Percentiles rank a stretch among this genome's conserved stretches.
phyloP scores from a whole-genome alignment of 2,329 filamentous ascomycete species.

The Alternaria postmessia region DNA sequence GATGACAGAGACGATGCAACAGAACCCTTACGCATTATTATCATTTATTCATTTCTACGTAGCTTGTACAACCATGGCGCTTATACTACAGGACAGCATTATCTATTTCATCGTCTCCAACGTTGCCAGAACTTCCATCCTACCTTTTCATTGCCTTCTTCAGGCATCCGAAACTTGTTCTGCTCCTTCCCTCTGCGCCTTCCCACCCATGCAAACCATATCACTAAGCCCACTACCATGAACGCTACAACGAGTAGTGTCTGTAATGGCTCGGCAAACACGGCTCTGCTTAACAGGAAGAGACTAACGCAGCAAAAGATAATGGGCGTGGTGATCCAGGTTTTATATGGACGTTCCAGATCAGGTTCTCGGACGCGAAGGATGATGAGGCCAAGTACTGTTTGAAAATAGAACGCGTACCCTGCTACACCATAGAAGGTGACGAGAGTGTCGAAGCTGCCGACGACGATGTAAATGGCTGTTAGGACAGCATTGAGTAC shows the following conservation, averaged over 20 bases:
- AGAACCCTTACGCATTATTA: not conserved
- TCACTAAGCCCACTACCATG: conserved; percentile 80
- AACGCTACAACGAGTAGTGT: conserved; percentile 87
- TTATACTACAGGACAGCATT: not conserved
- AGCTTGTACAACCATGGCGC: not conserved
- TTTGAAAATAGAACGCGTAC: conserved; percentile 97
- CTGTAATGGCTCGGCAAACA: conserved; percentile 91
- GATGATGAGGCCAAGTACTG: conserved; percentile 91
- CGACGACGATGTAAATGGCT: conserved; percentile 78
- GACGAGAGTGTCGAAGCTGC: conserved; percentile 89
- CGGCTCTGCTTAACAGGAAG: conserved; percentile 85
- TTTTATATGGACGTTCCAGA: conserved; percentile 89
- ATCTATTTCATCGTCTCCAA: conserved; percentile 42
- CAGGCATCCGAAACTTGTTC: conserved; percentile 33
- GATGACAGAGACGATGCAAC: not conserved
- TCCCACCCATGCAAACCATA: conserved; percentile 88
- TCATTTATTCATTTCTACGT: conserved; percentile 8
- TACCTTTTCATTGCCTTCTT: conserved; percentile 32
- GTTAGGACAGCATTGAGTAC: conserved; percentile 80
- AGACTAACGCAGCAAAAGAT: conserved; percentile 98
- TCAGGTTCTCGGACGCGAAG: conserved; percentile 86
- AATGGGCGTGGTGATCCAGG: conserved; percentile 96
- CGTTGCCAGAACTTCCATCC: conserved; percentile 58
- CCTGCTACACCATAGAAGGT: conserved; percentile 98
- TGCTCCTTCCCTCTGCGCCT: conserved; percentile 51